phyloP scores from a whole-genome alignment of 2,329 filamentous ascomycete species.

The Orbilia brochopaga region DNA sequence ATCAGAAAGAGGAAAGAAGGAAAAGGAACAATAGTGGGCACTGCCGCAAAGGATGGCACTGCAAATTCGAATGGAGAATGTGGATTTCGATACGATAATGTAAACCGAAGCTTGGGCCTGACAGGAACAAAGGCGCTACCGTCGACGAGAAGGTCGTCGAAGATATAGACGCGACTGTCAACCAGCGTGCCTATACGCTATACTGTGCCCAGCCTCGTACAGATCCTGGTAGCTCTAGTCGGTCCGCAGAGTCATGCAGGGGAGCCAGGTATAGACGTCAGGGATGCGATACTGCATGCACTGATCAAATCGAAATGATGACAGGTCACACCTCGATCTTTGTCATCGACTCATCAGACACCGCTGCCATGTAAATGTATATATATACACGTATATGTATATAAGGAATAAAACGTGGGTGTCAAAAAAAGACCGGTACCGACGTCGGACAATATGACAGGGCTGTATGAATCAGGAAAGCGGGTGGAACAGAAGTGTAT shows the following conservation, averaged over 20 bases:
- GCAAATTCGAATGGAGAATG: neutral
- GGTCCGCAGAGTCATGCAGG: slow-evolving; percentile 35
- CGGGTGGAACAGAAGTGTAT: neutral
- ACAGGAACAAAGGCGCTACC: slow-evolving; percentile 20
- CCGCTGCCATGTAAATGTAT: no score
- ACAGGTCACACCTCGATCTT: slow-evolving; percentile 31
- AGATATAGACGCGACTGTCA: slow-evolving; percentile 32
- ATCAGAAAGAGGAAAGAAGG: slow-evolving; percentile 17
- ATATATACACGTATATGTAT: no score
- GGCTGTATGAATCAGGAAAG: slow-evolving; percentile 26
- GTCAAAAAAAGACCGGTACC: slow-evolving; percentile 19
- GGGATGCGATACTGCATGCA: neutral
- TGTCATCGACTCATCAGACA: slow-evolving; percentile 45
- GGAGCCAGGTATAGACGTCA: slow-evolving; percentile 4
- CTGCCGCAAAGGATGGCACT: slow-evolving; percentile 12
- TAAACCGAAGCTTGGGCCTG: slow-evolving; percentile 24
- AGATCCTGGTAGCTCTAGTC: slow-evolving; percentile 27
- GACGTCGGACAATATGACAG: slow-evolving; percentile 38
- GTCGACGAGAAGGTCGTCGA: slow-evolving; percentile 33
- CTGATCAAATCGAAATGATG: slow-evolving; percentile 25
- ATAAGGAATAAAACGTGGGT: no score
- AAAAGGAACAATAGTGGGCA: neutral
- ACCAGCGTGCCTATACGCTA: slow-evolving; percentile 13
- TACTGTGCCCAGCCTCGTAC: neutral
- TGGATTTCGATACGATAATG: neutral